Base-by-base conservation (phyloP, 2,329 filamentous ascomycete genomes). In the Neocatenulostroma microsporum region DNA sequence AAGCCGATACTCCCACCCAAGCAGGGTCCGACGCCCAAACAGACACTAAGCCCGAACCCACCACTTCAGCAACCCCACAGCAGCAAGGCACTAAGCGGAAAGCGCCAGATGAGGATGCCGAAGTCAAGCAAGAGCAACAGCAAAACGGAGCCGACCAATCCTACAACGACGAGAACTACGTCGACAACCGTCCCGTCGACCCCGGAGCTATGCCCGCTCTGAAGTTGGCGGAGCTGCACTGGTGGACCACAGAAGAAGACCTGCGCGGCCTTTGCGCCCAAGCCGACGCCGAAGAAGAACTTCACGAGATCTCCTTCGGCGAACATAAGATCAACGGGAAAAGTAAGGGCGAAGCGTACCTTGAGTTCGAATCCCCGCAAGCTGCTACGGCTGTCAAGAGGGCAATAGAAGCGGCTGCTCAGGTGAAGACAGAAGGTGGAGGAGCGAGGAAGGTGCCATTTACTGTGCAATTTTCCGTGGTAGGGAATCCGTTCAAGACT, bases 271-370 rank as follows among this genome's bases (percentile, higher is more conserved):
- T 87, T 84, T 52, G 48, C 39, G 44, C 46, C 4, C 72, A 83
- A 17, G 84, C 82, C n/a, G 76, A 74, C 2, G 84, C 78, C 49
- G 91, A 96, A 60, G 74, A 80, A 30, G 85, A 94, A 54, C 67
- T 96, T 13, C 87, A 84, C 53, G 91, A 96, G 43, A 78, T 98
- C 34, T 94, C 88, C 0, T 98, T 96, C 61, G 95, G 86, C 54
- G 91, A 98, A 61, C 91, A 96, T 64, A 98, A 98, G 60, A 88
- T 96, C 31, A 98, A 98, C 50, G 91, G 91, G 50, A 98, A 98
- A 67, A 94, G 86, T 64, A 95, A 96, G 68, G 89, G 91, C 26
- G 78, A 82, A 69, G 86, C 82, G 4, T 96, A 88, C 55, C 68
- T 96, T 30, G 85, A 95, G 53, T 87, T 96, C 53, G 72, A 74